A percentile compares a stretch with the other conserved stretches of the same genome.
These are phyloP conservation scores for Phytophthora agathidicida DNA, from an alignment of 352 stramenopile species.

Conservation along the genomic window DNA sequence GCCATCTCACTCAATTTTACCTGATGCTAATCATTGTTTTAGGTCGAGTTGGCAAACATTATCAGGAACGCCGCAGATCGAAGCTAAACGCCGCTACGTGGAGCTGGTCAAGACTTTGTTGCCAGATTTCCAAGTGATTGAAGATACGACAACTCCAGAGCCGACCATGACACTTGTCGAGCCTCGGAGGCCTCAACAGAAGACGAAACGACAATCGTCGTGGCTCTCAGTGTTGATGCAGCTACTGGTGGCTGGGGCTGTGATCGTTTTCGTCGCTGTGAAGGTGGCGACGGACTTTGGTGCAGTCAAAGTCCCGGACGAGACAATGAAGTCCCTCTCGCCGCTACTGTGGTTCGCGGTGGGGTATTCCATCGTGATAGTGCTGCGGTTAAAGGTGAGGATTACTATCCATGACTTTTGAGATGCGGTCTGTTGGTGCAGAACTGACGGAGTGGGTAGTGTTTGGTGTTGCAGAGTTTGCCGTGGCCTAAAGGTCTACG, in stretches of 20 bases:
- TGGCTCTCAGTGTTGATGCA: constrained; percentile 26
- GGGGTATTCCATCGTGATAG: constrained; percentile 52
- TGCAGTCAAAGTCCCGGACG: constrained; percentile 28
- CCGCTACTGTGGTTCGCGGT: constrained; percentile 64
- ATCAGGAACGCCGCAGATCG: constrained; percentile 35
- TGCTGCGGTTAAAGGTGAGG: constrained; percentile 51
- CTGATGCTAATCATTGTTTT: not conserved
- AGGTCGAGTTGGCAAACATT: constrained; percentile 65
- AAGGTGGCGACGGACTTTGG: constrained; percentile 20
- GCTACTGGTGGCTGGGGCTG: constrained; percentile 3
- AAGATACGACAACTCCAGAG: constrained; percentile 1
- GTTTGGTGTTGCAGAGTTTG: constrained; percentile 41
- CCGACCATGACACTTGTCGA: not conserved
- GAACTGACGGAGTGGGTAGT: constrained; percentile 1
- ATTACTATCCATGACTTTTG: not conserved
- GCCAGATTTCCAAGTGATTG: constrained; percentile 51
- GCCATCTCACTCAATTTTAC: not conserved
- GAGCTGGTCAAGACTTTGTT: constrained; percentile 55
- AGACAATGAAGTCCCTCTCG: constrained; percentile 27
- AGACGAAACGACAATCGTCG: not conserved
- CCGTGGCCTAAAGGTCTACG: constrained; percentile 58
- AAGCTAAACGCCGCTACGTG: constrained; percentile 62
- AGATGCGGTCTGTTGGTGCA: not conserved
- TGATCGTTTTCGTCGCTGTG: constrained; percentile 15
- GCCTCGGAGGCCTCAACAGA: not conserved